phyloP scores from a whole-genome alignment of 1,284 basidiomycete genomes.

The Xanthoconium separans region DNA sequence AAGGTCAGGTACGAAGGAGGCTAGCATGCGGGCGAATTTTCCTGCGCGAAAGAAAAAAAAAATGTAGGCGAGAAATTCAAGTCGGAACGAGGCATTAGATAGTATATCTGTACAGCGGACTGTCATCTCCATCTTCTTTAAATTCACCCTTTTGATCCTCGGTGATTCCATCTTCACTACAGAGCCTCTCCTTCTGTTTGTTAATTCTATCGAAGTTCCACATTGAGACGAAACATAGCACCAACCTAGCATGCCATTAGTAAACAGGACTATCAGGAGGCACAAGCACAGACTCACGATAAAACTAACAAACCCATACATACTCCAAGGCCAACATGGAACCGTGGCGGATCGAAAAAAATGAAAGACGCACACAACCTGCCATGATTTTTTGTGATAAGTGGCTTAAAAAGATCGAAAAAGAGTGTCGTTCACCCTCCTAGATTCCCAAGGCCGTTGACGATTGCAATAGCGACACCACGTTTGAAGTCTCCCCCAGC shows the following conservation, averaged over 20 bases:
- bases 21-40: too few relatives aligned
- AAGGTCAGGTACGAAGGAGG: too few relatives aligned
- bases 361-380: slow-evolving; percentile 46
- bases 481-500: slow-evolving; percentile 55
- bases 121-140: slow-evolving; percentile 43
- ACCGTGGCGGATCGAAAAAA: slow-evolving; percentile 45
- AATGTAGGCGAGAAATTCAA: neutral
- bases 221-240: slow-evolving; percentile 28
- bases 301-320: slow-evolving; percentile 31
- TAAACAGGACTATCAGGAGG: neutral
- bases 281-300: slow-evolving; percentile 26
- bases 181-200: slow-evolving; percentile 39
- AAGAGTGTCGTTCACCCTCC: slow-evolving; percentile 41
- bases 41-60: too few relatives aligned
- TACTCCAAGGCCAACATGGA: slow-evolving; percentile 44
- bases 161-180: slow-evolving; percentile 38
- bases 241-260: slow-evolving; percentile 19
- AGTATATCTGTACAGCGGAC: slow-evolving; percentile 45
- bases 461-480: slow-evolving; percentile 51
- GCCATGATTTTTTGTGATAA: neutral
- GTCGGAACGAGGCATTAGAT: slow-evolving; percentile 1
- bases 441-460: slow-evolving; percentile 52
- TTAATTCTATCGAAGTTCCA: slow-evolving; percentile 40
- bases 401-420: neutral
- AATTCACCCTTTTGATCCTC: slow-evolving; percentile 35